Evolutionary conservation across 1,284 basidiomycete species (phyloP), one percentile per base, ranked within the genome.

Genomic region (Cryptococcus amylolentus): DNA sequence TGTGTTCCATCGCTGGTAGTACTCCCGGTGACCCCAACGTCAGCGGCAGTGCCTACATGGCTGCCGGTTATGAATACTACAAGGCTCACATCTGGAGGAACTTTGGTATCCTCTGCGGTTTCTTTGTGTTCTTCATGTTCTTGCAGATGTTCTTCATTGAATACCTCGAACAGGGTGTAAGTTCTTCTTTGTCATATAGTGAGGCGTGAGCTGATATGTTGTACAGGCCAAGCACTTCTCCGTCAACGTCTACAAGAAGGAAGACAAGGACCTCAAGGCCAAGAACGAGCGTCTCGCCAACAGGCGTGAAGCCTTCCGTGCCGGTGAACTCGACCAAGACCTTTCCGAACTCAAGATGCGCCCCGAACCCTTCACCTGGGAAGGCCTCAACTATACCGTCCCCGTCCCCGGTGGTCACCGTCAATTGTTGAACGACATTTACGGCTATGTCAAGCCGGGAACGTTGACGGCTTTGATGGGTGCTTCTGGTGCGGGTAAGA

Each of bases 231-330:
- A 64, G 35, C 65, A 68, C 58, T 61, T 72, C 18, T 55, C 71
- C 2, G 75, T 86, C 61, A 80, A 82, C 58, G 82, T 90, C 28
- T 90, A 83, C 68, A 84, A 85, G n/a, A 86, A 84, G 65, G 88
- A 90, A 67, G 80, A 83, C 64, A 77, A 79, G 3, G 88, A 90
- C 56, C 81, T 82, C 47, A 87, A 86, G 76, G 80, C 79, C 56
- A 81, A 83, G 54, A 91, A 91, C 64, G 81, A 79, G 5, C 71
- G 72, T 51, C 83, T 88, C 9, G 80, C 76, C 23, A 83, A 84
- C 60, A 83, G 81, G 56, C 86, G 83, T 70, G 79, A 70, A 51
- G 73, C 68, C 61, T 68, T 78, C 70, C 57, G 73, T 60, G 58
- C 71, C 55, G 69, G 78, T 52, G 68, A 71, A 28, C 63, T 76